Evolutionary conservation across 1,284 basidiomycete genomes (phyloP).

Genomic region (Cryptococcus sp.): DNA sequence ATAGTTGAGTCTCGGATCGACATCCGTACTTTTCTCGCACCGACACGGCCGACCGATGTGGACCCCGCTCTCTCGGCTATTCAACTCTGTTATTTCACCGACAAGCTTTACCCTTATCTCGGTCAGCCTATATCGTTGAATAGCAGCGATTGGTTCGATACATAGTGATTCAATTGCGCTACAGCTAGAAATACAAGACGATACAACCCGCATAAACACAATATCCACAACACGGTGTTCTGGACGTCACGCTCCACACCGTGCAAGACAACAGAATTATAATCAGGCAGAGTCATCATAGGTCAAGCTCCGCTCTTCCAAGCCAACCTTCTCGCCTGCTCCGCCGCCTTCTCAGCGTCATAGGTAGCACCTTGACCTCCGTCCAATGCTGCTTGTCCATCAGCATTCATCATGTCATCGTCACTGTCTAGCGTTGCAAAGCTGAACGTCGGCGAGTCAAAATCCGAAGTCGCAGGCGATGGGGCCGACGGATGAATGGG

Average conservation of each 20-base stretch:
- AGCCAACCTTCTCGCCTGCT: conserved; percentile 17
- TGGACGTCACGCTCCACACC: no score
- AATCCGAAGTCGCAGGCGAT: conserved; percentile 18
- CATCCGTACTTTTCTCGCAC: no score
- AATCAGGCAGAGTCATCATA: background rate
- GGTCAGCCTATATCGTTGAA: no score
- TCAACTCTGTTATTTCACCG: background rate
- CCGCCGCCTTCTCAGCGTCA: conserved; percentile 24
- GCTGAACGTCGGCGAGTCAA: conserved; percentile 24
- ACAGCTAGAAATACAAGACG: background rate
- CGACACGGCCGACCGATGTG: background rate
- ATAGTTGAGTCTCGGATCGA: no score
- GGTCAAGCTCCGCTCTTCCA: conserved; percentile 3
- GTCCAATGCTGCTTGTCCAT: conserved; percentile 3
- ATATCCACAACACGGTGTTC: background rate
- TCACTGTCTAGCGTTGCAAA: conserved; percentile 11
- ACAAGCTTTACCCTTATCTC: no score
- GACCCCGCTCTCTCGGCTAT: conserved; percentile 4
- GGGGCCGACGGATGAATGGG: background rate
- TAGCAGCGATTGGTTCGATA: no score
- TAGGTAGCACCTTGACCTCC: conserved; percentile 14
- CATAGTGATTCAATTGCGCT: no score
- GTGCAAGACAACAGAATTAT: no score
- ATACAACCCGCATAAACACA: background rate
- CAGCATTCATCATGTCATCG: conserved; percentile 5